Evolutionary conservation across 2,329 filamentous ascomycete species (phyloP).

Genomic region (Blastomyces parvus): DNA sequence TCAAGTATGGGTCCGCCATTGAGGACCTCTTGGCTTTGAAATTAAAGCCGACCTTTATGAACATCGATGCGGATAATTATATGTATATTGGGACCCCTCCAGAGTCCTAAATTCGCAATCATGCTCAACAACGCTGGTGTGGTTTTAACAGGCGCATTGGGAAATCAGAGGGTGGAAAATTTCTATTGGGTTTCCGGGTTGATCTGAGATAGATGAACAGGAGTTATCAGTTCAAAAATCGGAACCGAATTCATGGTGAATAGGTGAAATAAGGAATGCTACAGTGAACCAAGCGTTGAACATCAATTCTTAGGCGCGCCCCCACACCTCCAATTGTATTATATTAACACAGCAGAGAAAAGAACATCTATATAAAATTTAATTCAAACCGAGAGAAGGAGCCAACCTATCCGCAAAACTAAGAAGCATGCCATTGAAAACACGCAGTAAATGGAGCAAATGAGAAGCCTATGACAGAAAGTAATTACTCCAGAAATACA

Average conservation of each 20-base stretch:
- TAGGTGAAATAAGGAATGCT: neutral
- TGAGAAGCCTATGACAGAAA: neutral
- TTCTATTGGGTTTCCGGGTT: neutral
- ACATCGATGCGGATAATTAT: conserved; percentile 9
- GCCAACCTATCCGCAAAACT: neutral
- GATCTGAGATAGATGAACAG: neutral
- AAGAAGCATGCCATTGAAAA: neutral
- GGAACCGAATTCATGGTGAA: neutral
- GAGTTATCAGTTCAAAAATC: neutral
- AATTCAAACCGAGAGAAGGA: neutral
- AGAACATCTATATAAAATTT: neutral
- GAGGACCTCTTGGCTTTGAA: conserved; percentile 41
- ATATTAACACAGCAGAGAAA: neutral
- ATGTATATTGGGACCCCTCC: conserved; percentile 9
- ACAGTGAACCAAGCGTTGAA: neutral
- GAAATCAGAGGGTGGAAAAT: neutral
- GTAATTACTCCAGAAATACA: neutral
- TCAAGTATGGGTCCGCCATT: conserved; percentile 55
- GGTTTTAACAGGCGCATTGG: neutral
- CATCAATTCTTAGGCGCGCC: neutral
- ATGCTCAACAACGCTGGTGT: too few relatives aligned
- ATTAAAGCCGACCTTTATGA: conserved; percentile 6
- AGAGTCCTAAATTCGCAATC: neutral
- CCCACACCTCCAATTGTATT: neutral
- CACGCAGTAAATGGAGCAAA: too few relatives aligned